Base-by-base conservation (phyloP, 441 rosid species). In the Aleurites moluccanus region DNA sequence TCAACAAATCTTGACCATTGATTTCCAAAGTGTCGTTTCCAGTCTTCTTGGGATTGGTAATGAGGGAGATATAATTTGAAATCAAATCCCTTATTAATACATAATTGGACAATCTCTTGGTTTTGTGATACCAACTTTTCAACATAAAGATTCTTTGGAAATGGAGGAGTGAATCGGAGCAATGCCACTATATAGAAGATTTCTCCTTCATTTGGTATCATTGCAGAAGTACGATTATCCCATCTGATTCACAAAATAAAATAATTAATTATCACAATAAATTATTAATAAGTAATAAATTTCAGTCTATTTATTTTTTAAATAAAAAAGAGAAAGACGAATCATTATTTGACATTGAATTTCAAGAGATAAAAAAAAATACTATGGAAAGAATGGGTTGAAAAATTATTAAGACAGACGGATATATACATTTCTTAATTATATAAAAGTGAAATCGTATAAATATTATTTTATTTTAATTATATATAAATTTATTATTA, bases 61-160 rank as follows among this genome's bases (percentile, higher is more conserved):
- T 92, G 92, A 78, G 99, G 98, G 53, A 92, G 90, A 81, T 92
- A 95, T 9, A 91, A 64, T 79, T 95, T 95, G 85, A 88, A 95
- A 79, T 90, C 98, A 23, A 89, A 77, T 40, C 84, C 85, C 14
- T 66, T 84, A 16, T 78, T 55, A 7, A 63, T 77, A 78, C 98
- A 95, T 40, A 82, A 70, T 10, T 84, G 85, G 23, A 93, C 77
- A 49, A 95, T 88, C 73, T 90, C 92, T 1, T 79, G 84, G 70
- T 95, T 95, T 67, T 91, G 92, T n/a, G 78, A 74, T n/a, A 89
- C 96, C 87, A 86, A 9, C 67, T 83, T 81, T 10, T 88, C 88
- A 0, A 84, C 88, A 38, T 82, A 38, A 9, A 83, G 76, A 16
- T 78, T 83, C 2, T 82, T 75, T 0, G 86, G 81, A 61, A 67